Percentiles rank a stretch among this genome's conserved stretches.
These are phyloP conservation scores for Diaporthe australafricana DNA, from an alignment of 2,329 filamentous ascomycete genomes.

Conservation along the genomic window DNA sequence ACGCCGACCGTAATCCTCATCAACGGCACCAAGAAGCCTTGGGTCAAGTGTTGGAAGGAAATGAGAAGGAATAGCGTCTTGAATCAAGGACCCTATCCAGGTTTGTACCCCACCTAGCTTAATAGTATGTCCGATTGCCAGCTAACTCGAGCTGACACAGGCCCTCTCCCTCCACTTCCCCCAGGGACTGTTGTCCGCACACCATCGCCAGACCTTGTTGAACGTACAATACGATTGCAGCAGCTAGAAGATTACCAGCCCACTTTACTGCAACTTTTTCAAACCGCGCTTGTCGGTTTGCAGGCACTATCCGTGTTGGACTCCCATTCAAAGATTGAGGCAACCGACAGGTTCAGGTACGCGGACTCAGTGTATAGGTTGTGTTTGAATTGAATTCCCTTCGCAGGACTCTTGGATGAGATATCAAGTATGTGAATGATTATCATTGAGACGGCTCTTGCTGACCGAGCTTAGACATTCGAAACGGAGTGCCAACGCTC, in stretches of 20 bases:
- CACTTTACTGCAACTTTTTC: not conserved
- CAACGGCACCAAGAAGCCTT: not conserved
- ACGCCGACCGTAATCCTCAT: not conserved
- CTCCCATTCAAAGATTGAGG: not conserved
- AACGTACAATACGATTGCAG: not conserved
- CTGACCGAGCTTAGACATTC: not conserved
- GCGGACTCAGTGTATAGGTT: not conserved
- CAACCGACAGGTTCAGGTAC: not conserved
- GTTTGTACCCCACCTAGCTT: not conserved
- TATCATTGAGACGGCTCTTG: too few relatives aligned
- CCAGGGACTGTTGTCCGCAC: not conserved
- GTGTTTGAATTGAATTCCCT: not conserved
- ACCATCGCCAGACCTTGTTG: constrained; percentile 7
- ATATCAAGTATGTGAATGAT: not conserved
- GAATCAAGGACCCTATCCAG: not conserved
- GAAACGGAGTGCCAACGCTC: not conserved
- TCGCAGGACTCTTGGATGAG: rapidly evolving
- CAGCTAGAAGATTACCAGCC: rapidly evolving
- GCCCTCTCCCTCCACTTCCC: not conserved
- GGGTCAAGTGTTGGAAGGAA: not conserved
- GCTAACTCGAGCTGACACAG: not conserved
- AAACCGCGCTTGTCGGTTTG: not conserved
- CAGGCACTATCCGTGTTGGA: not conserved
- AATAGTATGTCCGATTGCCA: not conserved
- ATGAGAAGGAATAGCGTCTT: not conserved